Evolutionary conservation across 768 basidiomycete species (phyloP), one percentile per base, ranked within the genome.

Genomic region (Tylopilus subfusipes): DNA sequence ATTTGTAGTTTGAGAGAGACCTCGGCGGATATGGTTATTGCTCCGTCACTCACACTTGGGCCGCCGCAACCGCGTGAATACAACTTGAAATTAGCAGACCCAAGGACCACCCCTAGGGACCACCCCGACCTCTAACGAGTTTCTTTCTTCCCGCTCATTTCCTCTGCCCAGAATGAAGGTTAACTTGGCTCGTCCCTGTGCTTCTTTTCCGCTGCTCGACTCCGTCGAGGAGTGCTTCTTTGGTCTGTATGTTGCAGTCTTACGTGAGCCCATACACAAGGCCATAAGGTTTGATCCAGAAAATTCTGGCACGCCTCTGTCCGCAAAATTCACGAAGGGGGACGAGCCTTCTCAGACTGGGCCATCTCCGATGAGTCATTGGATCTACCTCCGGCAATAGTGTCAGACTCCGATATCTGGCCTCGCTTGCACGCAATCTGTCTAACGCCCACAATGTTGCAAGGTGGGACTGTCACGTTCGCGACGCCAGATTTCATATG

Each of bases 1-100:
- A 57, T 55, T 51, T 53, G 50, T 29, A 38, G 58, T 58, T 51
- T 54, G 56, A 62, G 36, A 43, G 56, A 57, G 52, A 47, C 48
- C 38, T 61, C 69, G 69, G 69, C 69, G 69, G 69, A 71, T 61
- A 71, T 71, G 60, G 34, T 42, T 53, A 51, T 59, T 71, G 57
- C 65, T 71, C 69, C 71, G 68, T 66, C 59, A 53, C 58, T 66
- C 59, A 51, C 58, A 59, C 55, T 51, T 50, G 42, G 42, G 44
- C 59, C 68, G 62, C 53, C 57, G 50, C 58, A 59, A 69, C 64
- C 65, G 63, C 71, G 66, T 52, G 67, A 70, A 61, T 9, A 38
- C 40, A 51, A n/a, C n/a, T n/a, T n/a, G n/a, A n/a, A 53, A 42
- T 45, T 58, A 48, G 56, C 57, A 60, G 64, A 50, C 62, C 63